phyloP scores from a whole-genome alignment of 2,329 filamentous ascomycete species.

The Colletotrichum lini region DNA sequence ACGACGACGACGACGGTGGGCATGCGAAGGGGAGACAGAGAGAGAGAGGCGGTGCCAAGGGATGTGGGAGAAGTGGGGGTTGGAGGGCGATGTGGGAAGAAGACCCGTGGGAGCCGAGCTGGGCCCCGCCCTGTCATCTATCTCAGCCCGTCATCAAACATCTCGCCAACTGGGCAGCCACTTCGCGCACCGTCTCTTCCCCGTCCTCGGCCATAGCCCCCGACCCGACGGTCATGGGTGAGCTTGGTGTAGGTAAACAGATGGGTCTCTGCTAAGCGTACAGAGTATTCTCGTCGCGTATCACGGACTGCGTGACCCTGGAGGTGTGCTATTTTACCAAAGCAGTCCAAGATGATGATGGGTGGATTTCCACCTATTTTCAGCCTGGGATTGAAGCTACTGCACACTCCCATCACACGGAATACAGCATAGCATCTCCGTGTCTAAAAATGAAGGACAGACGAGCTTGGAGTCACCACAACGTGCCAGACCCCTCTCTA shows the following conservation, averaged over 20 bases:
- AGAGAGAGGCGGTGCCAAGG: constrained; percentile 10
- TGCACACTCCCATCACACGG: constrained; percentile 10
- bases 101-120: constrained; percentile 7
- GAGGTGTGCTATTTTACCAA: neutral
- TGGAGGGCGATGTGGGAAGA: neutral
- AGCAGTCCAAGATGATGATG: neutral
- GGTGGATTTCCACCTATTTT: neutral
- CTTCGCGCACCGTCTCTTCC: neutral
- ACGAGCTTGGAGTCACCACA: neutral
- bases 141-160: constrained; percentile 40
- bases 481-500: neutral
- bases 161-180: neutral
- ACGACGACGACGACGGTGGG: neutral
- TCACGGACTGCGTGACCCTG: neutral
- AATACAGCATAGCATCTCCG: neutral
- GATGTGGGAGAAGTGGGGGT: constrained; percentile 16
- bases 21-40: neutral
- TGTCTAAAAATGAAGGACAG: constrained; percentile 25
- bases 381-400: constrained; percentile 5
- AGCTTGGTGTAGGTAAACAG: neutral
- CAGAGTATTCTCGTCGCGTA: neutral
- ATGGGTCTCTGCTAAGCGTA: neutral
- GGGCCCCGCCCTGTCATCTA: constrained; percentile 35
- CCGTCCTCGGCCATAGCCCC: neutral
- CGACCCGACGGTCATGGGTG: neutral